These are phyloP conservation scores for Apiospora kogelbergensis DNA, from an alignment of 2,329 filamentous ascomycete genomes.

Conservation along the genomic window DNA sequence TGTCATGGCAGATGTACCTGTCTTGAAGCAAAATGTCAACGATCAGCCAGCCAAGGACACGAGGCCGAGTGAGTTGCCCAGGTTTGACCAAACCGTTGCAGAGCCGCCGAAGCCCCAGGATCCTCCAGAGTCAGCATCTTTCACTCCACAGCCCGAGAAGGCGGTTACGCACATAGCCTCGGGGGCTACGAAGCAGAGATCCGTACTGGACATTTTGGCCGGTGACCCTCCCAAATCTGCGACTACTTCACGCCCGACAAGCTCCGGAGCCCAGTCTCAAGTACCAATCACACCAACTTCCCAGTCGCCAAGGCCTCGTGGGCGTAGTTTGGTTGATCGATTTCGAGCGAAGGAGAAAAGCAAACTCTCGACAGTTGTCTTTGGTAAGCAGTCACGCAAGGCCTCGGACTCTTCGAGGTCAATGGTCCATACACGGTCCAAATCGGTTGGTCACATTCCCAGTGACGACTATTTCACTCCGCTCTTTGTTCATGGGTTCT, in stretches of 20 bases:
- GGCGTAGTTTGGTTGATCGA: slow-evolving; percentile 41
- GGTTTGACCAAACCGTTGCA: neutral
- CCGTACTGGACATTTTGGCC: slow-evolving; percentile 31
- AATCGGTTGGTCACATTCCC: slow-evolving; percentile 41
- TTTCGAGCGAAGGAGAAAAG: slow-evolving; percentile 60
- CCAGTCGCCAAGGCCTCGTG: slow-evolving; percentile 25
- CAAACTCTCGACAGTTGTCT: slow-evolving; percentile 74
- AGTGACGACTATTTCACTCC: slow-evolving; percentile 66
- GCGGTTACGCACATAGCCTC: slow-evolving; percentile 15
- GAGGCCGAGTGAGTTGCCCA: neutral
- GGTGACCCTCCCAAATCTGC: slow-evolving; percentile 14
- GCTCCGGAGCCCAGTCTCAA: slow-evolving; percentile 19
- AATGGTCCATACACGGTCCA: slow-evolving; percentile 40
- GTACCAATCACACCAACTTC: slow-evolving; percentile 30
- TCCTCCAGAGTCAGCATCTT: neutral
- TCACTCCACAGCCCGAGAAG: neutral
- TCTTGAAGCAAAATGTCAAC: neutral
- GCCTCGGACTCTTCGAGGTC: slow-evolving; percentile 44
- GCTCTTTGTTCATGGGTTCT: slow-evolving; percentile 58
- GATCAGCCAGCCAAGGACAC: neutral
- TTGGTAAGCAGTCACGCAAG: slow-evolving; percentile 64
- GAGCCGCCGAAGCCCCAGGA: neutral
- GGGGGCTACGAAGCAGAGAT: slow-evolving; percentile 30
- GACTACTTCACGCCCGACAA: slow-evolving; percentile 7
- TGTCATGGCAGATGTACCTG: neutral